phyloP scores from a whole-genome alignment of 805 yeast species.

The Saccharomycopsis malanga region DNA sequence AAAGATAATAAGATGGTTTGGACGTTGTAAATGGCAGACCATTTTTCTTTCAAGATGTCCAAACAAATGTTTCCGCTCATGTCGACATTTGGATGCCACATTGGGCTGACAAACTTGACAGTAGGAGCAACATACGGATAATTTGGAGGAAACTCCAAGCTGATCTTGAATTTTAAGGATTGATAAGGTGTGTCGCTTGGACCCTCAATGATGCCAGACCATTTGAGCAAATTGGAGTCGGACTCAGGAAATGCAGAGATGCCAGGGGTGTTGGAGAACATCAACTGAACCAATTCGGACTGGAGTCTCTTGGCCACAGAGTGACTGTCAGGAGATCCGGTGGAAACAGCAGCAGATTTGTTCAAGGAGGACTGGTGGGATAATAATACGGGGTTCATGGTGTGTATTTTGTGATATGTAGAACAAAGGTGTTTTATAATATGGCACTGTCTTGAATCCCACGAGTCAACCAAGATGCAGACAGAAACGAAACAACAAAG shows the following conservation, averaged over 20 bases:
- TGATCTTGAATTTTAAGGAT: constrained; percentile 43
- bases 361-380: constrained; percentile 3
- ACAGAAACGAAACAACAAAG: background rate
- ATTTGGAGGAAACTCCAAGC: constrained; percentile 43
- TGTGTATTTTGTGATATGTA: background rate
- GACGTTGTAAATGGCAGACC: constrained; percentile 59
- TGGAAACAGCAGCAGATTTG: background rate
- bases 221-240: constrained; percentile 44
- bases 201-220: constrained; percentile 56
- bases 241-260: constrained; percentile 48
- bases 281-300: constrained; percentile 45
- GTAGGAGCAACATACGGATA: constrained; percentile 56
- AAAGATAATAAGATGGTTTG: constrained; percentile 52
- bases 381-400: constrained; percentile 9
- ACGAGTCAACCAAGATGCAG: too few relatives aligned
- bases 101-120: constrained; percentile 49
- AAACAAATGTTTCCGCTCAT: constrained; percentile 59
- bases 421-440: background rate
- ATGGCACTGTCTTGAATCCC: too few relatives aligned
- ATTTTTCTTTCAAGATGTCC: constrained; percentile 55
- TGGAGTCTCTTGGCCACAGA: constrained; percentile 45
- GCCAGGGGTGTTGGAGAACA: constrained; percentile 45
- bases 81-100: constrained; percentile 63
- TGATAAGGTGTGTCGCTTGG: constrained; percentile 52
- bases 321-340: constrained; percentile 31